These are phyloP conservation scores for Inosperma sp. DNA, from an alignment of 768 basidiomycete species.

Conservation along the genomic window DNA sequence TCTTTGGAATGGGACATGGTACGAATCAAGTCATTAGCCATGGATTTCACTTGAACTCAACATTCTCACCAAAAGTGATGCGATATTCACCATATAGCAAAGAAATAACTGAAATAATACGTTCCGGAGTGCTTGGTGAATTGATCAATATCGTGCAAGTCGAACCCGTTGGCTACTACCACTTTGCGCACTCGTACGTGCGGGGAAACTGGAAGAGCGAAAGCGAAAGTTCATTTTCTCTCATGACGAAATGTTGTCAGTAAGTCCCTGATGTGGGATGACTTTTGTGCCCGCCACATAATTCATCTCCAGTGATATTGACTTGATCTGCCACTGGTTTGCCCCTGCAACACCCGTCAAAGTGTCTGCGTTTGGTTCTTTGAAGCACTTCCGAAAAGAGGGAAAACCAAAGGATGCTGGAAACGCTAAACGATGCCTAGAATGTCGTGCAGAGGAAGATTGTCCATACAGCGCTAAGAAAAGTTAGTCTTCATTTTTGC, in stretches of 20 bases:
- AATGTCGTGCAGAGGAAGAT: slow-evolving; percentile 65
- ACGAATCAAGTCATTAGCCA: slow-evolving; percentile 15
- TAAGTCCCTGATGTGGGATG: slow-evolving; percentile 32
- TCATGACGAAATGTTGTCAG: slow-evolving; percentile 93
- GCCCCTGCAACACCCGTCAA: slow-evolving; percentile 57
- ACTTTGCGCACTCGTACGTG: slow-evolving; percentile 89
- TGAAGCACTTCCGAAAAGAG: slow-evolving; percentile 74
- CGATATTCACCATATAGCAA: slow-evolving; percentile 82
- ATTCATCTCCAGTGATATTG: slow-evolving; percentile 61
- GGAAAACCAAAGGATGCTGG: slow-evolving; percentile 69
- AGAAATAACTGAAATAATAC: slow-evolving; percentile 65
- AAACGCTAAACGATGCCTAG: slow-evolving; percentile 64
- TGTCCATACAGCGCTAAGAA: slow-evolving; percentile 88
- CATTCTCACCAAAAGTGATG: slow-evolving; percentile 51
- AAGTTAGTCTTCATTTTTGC: slow-evolving; percentile 40
- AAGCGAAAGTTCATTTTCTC: slow-evolving; percentile 64
- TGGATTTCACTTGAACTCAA: not conserved
- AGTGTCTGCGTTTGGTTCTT: slow-evolving; percentile 83
- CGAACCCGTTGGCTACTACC: slow-evolving; percentile 83
- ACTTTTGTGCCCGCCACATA: slow-evolving; percentile 2
- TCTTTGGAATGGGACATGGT: slow-evolving; percentile 91
- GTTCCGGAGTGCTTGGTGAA: slow-evolving; percentile 65
- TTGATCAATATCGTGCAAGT: slow-evolving; percentile 81
- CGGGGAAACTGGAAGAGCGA: slow-evolving; percentile 78
- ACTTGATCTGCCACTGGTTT: slow-evolving; percentile 76